Conservation (phyloP, 345 rosid species). For the Syzygium aromaticum region DNA sequence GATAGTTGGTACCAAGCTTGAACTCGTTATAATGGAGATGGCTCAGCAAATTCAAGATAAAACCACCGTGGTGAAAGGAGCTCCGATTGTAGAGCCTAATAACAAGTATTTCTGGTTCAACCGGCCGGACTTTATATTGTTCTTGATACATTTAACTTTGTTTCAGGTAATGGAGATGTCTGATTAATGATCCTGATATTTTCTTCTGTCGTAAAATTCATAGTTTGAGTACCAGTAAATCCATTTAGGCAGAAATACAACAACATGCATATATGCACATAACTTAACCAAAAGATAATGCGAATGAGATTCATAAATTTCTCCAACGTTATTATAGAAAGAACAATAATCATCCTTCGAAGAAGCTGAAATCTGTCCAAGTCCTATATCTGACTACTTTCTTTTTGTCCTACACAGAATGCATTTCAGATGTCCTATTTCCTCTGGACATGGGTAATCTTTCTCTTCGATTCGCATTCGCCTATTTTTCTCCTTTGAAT, state of each 20-base stretch:
- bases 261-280: not conserved
- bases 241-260: not conserved
- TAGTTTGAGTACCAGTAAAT: not conserved
- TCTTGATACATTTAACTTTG: constrained; percentile 29
- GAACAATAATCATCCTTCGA: not conserved
- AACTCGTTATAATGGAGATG: constrained; percentile 33
- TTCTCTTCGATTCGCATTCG: not conserved
- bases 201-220: not conserved
- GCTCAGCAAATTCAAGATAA: constrained; percentile 30
- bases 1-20: constrained; percentile 30
- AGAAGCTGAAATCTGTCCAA: not conserved
- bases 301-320: not conserved
- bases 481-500: not conserved
- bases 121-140: constrained; percentile 25
- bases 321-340: not conserved
- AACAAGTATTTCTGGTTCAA: constrained; percentile 40
- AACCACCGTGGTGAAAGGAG: constrained; percentile 29
- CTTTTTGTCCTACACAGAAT: constrained; percentile 15
- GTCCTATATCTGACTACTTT: not conserved
- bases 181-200: not conserved
- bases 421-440: constrained; percentile 45
- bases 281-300: not conserved
- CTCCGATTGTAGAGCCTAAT: constrained; percentile 27
- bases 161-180: constrained; percentile 18
- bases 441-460: constrained; percentile 42